Base-by-base conservation (phyloP, 305 asterid genomes). In the Stenogyne calaminthoides region DNA sequence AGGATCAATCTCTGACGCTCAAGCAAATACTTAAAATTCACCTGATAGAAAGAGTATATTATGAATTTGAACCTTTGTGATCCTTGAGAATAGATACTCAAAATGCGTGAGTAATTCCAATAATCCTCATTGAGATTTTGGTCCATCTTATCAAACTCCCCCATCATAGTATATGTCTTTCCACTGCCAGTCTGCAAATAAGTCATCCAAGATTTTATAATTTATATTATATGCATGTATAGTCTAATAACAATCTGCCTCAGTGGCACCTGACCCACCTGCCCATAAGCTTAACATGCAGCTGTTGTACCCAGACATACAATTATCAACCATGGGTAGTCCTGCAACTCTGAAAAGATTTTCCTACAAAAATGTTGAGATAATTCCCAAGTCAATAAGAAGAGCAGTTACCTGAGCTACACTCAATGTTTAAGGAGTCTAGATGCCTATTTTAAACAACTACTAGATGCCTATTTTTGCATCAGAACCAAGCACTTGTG, bases 231-330 rank as follows among this genome's bases (percentile, higher is more conserved):
- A 61, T 20, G 22, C 49, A 55, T 16, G 55, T 54, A 67, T 34
- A 63, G 36, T 34, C 62, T 71, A 76, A 63, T 22, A 52, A 39
- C 49, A 51, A 74, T 52, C 55, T 36, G 69, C 56, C 67, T 70
- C 56, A 10, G 36, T 9, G 39, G 62, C 10, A 29, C 74, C 18
- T n/a, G n/a, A n/a, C n/a, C 18, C 71, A 89, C 97, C 88, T 89
- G 97, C 54, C 97, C 97, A 76, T 89, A 91, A 57, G 97, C 97
- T 84, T n/a, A 91, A 89, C 88, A 91, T 89, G 90, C 95, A 91
- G 84, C 97, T 91, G 74, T 91, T 91, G 61, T 89, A 91, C 18
- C 97, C 97, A 61, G 93, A 85, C 96, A 91, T 88, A 81, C 97
- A 91, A 74, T 91, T 91, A 39, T 91, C 96, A 76, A 91, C 96